Conservation (phyloP, 257 asterid species). For the Nicotiana obtusifolia region DNA sequence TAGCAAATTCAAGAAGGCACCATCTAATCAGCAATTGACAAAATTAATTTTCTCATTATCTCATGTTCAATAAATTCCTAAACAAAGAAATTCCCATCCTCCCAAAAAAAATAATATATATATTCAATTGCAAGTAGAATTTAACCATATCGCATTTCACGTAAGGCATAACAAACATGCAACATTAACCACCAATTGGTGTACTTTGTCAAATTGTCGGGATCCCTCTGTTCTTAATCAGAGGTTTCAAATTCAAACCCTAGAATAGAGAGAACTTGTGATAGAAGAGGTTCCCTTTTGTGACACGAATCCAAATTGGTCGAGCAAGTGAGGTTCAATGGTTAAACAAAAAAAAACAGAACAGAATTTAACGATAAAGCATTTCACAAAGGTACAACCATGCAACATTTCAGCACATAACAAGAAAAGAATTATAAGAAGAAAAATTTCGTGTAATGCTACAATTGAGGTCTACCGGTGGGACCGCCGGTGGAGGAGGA, state of each 20-base stretch:
- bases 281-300: too few species aligned
- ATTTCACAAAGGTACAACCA: neutral
- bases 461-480: neutral
- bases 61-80: neutral
- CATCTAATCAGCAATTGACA: neutral
- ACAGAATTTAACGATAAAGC: neutral
- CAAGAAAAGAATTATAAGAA: too few species aligned
- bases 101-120: neutral
- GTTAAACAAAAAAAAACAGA: too few species aligned
- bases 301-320: too few species aligned
- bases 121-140: neutral
- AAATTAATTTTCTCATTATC: neutral
- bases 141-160: neutral
- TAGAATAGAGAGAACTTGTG: too few species aligned
- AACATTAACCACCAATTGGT: neutral
- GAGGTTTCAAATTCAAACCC: too few species aligned
- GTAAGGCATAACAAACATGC: neutral
- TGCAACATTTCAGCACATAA: neutral
- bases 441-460: neutral
- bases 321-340: too few species aligned
- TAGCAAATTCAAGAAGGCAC: neutral
- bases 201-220: too few species aligned
- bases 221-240: too few species aligned
- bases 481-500: neutral
- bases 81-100: too few species aligned